Percentiles rank a stretch among this genome's conserved stretches.
Evolutionary conservation across 768 basidiomycete species (phyloP).

Genomic region (Xerocomellus intermedius): DNA sequence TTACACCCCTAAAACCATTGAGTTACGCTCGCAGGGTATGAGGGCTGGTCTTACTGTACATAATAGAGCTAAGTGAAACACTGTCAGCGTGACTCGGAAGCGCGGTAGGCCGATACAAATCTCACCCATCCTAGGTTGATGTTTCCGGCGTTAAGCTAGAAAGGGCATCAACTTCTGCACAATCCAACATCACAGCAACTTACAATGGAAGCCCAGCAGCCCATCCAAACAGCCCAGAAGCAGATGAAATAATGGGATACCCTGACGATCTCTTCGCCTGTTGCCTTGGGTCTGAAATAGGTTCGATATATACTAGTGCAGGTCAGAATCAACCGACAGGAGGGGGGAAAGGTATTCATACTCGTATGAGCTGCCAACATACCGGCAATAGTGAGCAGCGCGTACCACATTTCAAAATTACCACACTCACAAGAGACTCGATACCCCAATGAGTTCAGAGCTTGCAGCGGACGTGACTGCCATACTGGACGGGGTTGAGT

Average conservation of each 20-base stretch:
- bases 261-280: constrained; percentile 40
- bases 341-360: constrained; percentile 13
- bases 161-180: background rate
- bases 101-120: background rate
- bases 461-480: constrained; percentile 48
- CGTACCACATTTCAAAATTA: background rate
- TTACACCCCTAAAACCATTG: constrained; percentile 39
- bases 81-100: constrained; percentile 3
- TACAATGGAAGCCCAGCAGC: constrained; percentile 41
- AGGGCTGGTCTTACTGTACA: constrained; percentile 36
- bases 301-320: constrained; percentile 36
- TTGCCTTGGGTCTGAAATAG: constrained; percentile 38
- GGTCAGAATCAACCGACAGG: background rate
- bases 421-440: constrained; percentile 40
- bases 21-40: background rate
- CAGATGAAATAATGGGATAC: constrained; percentile 41
- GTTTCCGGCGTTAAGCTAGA: constrained; percentile 42
- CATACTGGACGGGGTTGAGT: constrained; percentile 30
- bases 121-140: constrained; percentile 50
- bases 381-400: background rate
- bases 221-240: constrained; percentile 46
- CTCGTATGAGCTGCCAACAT: constrained; percentile 43
- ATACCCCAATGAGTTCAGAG: constrained; percentile 46
- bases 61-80: constrained; percentile 37
- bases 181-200: background rate